Conservation (phyloP, 2,329 filamentous ascomycete genomes). For the Epichloe festucae region DNA sequence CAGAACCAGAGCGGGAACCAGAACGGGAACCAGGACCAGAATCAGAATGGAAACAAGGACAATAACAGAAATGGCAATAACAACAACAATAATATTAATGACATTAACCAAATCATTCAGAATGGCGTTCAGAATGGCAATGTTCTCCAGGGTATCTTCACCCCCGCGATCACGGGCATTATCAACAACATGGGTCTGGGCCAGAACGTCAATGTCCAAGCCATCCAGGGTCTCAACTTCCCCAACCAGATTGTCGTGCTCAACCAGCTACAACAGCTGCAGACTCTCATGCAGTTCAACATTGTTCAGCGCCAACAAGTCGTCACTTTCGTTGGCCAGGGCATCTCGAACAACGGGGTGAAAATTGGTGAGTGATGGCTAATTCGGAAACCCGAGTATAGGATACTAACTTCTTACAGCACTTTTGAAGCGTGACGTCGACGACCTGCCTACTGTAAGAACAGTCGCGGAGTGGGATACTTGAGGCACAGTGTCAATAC, state of each 20-base stretch:
- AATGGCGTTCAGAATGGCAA: conserved; percentile 6
- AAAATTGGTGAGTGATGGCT: conserved; percentile 8
- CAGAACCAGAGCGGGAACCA: too few species aligned
- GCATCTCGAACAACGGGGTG: conserved; percentile 9
- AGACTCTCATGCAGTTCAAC: conserved; percentile 11
- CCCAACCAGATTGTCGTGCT: conserved; percentile 15
- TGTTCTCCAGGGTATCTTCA: conserved; percentile 7
- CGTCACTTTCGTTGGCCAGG: conserved; percentile 10
- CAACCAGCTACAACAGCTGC: conserved; percentile 15
- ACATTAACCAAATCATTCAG: conserved; percentile 4
- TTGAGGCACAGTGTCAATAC: too few species aligned
- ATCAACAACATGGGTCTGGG: conserved; percentile 17
- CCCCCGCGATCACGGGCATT: conserved; percentile 12
- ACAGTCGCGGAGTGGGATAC: background rate
- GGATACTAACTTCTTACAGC: background rate
- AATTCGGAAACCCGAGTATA: background rate
- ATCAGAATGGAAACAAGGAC: conserved; percentile 6
- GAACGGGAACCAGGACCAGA: background rate
- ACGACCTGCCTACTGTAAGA: conserved; percentile 16
- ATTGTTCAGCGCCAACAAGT: conserved; percentile 13
- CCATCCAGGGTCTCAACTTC: conserved; percentile 15
- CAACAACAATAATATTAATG: background rate
- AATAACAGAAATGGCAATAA: background rate
- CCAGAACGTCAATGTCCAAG: conserved; percentile 14
- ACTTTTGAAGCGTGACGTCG: conserved; percentile 17